Evolutionary conservation across 1,284 basidiomycete genomes (phyloP).

Genomic region (Stereum hirsutum): DNA sequence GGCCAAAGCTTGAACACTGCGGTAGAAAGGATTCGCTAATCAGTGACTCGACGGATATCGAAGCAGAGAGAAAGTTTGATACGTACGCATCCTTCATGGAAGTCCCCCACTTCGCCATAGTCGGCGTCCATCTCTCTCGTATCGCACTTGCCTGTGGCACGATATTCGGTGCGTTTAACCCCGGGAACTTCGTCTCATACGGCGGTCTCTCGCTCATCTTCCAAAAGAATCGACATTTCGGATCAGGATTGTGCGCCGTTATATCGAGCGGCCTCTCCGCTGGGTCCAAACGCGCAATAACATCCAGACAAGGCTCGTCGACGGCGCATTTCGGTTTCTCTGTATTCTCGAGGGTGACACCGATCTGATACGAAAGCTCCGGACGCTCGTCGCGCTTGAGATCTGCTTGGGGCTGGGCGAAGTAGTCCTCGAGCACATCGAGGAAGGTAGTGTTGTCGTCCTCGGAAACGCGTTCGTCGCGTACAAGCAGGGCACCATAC

Average conservation of each 20-base stretch:
- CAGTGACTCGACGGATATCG: too few species aligned
- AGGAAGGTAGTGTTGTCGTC: slow-evolving; percentile 74
- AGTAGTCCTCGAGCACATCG: slow-evolving; percentile 83
- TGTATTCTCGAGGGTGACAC: slow-evolving; percentile 87
- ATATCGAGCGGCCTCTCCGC: slow-evolving; percentile 79
- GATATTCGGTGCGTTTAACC: slow-evolving; percentile 72
- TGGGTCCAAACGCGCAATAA: slow-evolving; percentile 67
- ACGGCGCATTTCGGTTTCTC: slow-evolving; percentile 85
- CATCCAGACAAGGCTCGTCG: slow-evolving; percentile 61
- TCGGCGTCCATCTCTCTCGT: slow-evolving; percentile 50
- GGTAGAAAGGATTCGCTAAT: not conserved
- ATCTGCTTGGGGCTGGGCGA: slow-evolving; percentile 54
- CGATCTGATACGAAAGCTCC: slow-evolving; percentile 70
- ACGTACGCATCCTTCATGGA: slow-evolving; percentile 80
- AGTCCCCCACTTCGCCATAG: slow-evolving; percentile 77
- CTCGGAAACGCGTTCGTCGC: slow-evolving; percentile 77
- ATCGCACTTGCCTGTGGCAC: slow-evolving; percentile 54
- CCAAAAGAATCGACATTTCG: slow-evolving; percentile 92
- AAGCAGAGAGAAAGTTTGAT: too few species aligned
- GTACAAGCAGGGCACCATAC: slow-evolving; percentile 76
- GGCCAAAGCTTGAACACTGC: slow-evolving; percentile 70
- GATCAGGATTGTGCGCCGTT: slow-evolving; percentile 70
- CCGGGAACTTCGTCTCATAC: slow-evolving; percentile 69
- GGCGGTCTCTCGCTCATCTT: slow-evolving; percentile 74
- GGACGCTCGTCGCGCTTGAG: slow-evolving; percentile 74